Conservation (phyloP, 2,329 filamentous ascomycete species). For the Leptosphaerulina australis region DNA sequence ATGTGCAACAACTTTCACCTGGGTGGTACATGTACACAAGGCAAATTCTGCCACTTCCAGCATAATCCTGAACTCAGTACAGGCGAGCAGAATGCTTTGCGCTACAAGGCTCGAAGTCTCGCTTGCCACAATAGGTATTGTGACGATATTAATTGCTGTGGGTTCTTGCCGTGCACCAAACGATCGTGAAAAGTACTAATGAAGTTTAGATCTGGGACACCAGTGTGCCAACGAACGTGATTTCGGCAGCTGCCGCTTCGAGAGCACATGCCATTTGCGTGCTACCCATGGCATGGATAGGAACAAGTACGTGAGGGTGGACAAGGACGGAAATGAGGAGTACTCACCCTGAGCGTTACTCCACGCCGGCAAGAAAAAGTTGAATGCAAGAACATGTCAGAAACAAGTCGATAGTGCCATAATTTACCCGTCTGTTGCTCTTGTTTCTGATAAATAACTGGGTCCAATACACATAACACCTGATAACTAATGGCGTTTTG, state of each 20-base stretch:
- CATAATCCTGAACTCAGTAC: slow-evolving; percentile 50
- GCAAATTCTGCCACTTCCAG: slow-evolving; percentile 51
- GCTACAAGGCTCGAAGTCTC: slow-evolving; percentile 51
- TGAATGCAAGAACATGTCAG: no score
- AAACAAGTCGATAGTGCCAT: no score
- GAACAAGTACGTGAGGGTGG: slow-evolving; percentile 37
- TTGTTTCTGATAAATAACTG: no score
- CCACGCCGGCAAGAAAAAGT: no score
- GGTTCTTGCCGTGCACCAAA: slow-evolving; percentile 11
- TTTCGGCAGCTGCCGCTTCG: slow-evolving; percentile 46
- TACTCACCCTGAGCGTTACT: slow-evolving; percentile 8
- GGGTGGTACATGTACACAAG: slow-evolving; percentile 48
- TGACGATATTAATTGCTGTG: slow-evolving; percentile 51
- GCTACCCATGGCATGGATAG: slow-evolving; percentile 50
- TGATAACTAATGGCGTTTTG: no score
- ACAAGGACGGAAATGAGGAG: slow-evolving; percentile 32
- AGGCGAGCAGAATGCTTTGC: slow-evolving; percentile 49
- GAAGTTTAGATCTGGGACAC: slow-evolving; percentile 47
- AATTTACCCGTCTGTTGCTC: no score
- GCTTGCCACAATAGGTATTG: slow-evolving; percentile 49
- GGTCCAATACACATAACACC: no score
- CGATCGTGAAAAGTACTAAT: not conserved
- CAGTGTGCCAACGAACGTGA: slow-evolving; percentile 47
- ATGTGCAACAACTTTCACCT: slow-evolving; percentile 47
- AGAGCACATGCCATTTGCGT: slow-evolving; percentile 47